Evolutionary conservation across 148 eudicot genomes (phyloP).

Genomic region (Camellia japonica): DNA sequence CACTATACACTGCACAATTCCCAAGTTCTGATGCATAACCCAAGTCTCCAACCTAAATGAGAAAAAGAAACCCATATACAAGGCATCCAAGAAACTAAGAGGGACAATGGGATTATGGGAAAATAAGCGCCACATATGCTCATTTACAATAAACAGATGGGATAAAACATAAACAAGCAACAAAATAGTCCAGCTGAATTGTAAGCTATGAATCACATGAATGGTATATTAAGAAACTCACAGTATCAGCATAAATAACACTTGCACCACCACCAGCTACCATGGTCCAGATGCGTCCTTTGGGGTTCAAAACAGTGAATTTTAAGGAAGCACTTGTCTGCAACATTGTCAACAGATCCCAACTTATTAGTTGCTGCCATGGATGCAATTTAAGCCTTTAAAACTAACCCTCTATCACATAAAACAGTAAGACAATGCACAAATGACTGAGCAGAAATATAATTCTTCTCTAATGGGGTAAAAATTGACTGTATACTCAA

Average conservation of each 20-base stretch:
- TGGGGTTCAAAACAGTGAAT: conserved; percentile 77
- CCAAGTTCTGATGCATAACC: conserved; percentile 91
- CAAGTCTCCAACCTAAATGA: conserved; percentile 71
- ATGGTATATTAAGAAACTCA: conserved; percentile 22
- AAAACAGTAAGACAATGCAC: not conserved
- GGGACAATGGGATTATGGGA: not conserved
- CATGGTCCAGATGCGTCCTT: conserved; percentile 94
- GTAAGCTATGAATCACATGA: not conserved
- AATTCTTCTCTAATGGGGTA: not conserved
- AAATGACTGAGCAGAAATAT: not conserved
- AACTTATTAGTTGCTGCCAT: not conserved
- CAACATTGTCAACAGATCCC: conserved; percentile 15
- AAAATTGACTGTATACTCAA: not conserved
- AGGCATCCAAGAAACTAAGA: not conserved
- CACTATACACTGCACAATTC: conserved; percentile 87
- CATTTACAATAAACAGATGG: not conserved
- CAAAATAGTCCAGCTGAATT: not conserved
- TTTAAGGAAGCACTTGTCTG: conserved; percentile 92
- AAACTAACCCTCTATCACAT: not conserved
- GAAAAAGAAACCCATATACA: not conserved
- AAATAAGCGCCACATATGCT: not conserved
- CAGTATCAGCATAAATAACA: conserved; percentile 93
- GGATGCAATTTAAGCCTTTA: not conserved
- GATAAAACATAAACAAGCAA: not conserved
- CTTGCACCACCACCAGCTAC: conserved; percentile 97